Conservation (phyloP, 179 eudicot genomes). For the Kewa caespitosa region DNA sequence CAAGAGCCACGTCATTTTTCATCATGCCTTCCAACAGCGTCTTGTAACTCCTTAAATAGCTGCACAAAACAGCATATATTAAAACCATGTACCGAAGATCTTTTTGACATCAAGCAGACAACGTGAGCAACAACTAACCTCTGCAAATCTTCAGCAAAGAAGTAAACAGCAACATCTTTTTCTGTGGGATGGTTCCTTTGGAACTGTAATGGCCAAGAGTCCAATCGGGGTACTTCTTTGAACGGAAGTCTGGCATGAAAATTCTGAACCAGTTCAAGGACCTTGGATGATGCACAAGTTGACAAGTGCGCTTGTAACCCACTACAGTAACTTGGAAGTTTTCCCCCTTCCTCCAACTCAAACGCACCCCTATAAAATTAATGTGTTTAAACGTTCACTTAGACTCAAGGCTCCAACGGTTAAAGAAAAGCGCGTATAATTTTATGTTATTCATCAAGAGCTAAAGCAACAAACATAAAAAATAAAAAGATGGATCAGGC, state of each 20-base stretch:
- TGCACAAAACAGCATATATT: constrained; percentile 21
- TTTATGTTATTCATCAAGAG: not conserved
- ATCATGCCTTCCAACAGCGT: constrained; percentile 37
- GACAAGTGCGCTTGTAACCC: constrained; percentile 47
- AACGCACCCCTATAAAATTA: constrained; percentile 39
- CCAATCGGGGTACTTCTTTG: constrained; percentile 26
- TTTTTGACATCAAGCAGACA: not conserved
- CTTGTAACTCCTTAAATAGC: constrained; percentile 35
- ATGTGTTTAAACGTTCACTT: not conserved
- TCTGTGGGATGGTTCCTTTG: constrained; percentile 30
- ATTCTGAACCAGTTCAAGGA: constrained; percentile 31
- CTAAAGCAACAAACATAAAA: not conserved
- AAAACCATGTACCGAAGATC: not conserved
- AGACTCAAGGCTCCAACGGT: constrained; percentile 3
- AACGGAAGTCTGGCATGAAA: constrained; percentile 28
- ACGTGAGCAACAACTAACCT: constrained; percentile 29
- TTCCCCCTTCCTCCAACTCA: constrained; percentile 34
- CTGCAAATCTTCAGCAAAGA: constrained; percentile 45
- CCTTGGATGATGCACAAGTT: constrained; percentile 33
- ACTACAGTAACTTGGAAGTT: constrained; percentile 26
- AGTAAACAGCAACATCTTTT: constrained; percentile 42
- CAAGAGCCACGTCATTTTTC: constrained; percentile 37
- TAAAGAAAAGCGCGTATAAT: no score
- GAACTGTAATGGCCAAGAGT: constrained; percentile 38
- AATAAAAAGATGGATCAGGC: not conserved